phyloP scores from a whole-genome alignment of 139 green algal species.

The Auxenochlorella protothecoides region DNA sequence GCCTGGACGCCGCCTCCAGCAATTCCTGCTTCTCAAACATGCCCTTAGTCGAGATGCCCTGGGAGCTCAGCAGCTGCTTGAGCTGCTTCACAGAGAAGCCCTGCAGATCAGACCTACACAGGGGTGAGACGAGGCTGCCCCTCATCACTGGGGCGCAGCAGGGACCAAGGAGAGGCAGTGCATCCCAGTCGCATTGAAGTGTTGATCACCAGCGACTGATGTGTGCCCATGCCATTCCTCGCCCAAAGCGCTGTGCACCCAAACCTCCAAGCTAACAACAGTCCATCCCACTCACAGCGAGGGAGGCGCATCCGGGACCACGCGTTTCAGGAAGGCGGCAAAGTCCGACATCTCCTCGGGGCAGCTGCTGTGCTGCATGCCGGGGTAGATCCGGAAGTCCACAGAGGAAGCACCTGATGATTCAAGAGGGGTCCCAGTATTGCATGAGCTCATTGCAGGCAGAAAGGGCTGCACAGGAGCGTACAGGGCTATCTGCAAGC shows the following conservation, averaged over 20 bases:
- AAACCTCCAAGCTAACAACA: too few relatives aligned
- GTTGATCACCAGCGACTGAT: not conserved
- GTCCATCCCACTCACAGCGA: not conserved
- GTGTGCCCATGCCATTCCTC: not conserved
- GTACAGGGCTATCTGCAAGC: too few relatives aligned
- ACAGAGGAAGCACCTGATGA: too few relatives aligned
- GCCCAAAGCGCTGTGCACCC: not conserved
- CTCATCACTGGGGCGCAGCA: not conserved
- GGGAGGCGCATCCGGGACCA: not conserved
- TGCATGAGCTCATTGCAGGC: too few relatives aligned
- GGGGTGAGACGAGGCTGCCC: slow-evolving; percentile 3
- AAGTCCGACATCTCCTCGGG: slow-evolving; percentile 28
- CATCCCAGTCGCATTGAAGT: not conserved
- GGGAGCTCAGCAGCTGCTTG: slow-evolving; percentile 6
- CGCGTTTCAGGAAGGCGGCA: slow-evolving; percentile 10
- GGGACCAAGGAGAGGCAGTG: not conserved
- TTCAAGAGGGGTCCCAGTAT: too few relatives aligned
- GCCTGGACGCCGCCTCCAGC: slow-evolving; percentile 6
- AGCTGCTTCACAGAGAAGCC: slow-evolving; percentile 11
- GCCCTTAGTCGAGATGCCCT: slow-evolving; percentile 2
- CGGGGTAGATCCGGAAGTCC: slow-evolving; percentile 12
- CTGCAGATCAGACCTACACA: slow-evolving; percentile 2
- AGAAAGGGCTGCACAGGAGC: too few relatives aligned
- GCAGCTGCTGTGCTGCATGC: slow-evolving; percentile 27
- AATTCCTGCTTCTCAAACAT: slow-evolving; percentile 20